A percentile compares a stretch with the other conserved stretches of the same genome.
Conservation (phyloP, 2,329 filamentous ascomycete species). For the Colletotrichum sp. region DNA sequence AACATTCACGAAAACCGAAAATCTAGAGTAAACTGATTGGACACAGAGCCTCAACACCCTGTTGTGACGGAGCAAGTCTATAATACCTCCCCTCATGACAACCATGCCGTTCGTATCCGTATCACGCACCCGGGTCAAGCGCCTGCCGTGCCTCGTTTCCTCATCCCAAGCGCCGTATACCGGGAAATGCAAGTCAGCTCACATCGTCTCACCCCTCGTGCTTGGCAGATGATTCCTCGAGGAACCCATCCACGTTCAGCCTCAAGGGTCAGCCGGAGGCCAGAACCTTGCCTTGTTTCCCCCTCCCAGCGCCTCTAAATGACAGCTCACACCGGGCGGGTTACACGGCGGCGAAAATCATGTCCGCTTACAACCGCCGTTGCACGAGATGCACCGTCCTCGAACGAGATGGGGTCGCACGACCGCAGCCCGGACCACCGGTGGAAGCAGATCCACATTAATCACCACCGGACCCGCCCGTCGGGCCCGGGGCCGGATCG, state of each 20-base stretch:
- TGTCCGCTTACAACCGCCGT: not conserved
- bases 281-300: not conserved
- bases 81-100: not conserved
- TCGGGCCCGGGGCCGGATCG: slow-evolving; percentile 14
- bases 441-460: not conserved
- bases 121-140: not conserved
- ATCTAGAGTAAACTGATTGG: not conserved
- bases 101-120: not conserved
- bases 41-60: not conserved
- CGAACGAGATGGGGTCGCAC: not conserved
- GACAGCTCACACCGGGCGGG: not conserved
- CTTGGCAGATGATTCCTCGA: not conserved
- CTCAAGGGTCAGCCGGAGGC: not conserved
- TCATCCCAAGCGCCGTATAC: not conserved
- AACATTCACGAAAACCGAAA: not conserved
- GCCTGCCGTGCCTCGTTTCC: not conserved
- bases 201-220: not conserved
- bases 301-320: not conserved
- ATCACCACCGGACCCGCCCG: not conserved
- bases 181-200: not conserved
- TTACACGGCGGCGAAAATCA: not conserved
- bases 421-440: not conserved
- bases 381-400: not conserved
- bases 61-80: not conserved
- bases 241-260: not conserved